Evolutionary conservation across 2,329 filamentous ascomycete species (phyloP).

Genomic region (Ophiostoma populinum): DNA sequence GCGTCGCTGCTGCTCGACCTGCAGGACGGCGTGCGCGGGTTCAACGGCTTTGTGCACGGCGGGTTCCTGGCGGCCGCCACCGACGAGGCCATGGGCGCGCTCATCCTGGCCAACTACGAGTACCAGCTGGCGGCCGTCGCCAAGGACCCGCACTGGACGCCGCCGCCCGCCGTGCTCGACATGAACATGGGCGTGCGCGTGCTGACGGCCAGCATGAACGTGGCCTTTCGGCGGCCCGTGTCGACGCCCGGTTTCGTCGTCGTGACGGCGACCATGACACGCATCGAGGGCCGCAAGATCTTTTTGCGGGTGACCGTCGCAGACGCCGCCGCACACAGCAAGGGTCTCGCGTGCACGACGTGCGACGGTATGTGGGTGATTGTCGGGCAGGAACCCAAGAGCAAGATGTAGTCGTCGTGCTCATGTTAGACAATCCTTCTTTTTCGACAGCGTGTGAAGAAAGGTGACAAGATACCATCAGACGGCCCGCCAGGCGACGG

Average conservation of each 20-base stretch:
- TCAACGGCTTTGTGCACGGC: constrained; percentile 16
- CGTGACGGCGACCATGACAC: constrained; percentile 3
- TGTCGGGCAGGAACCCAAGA: background rate
- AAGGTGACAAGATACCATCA: too few species aligned
- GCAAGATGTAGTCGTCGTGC: constrained; percentile 6
- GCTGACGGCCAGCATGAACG: constrained; percentile 9
- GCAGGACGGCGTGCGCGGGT: constrained; percentile 6
- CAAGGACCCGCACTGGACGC: background rate
- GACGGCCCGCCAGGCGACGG: constrained; percentile 8
- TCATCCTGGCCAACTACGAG: constrained; percentile 13
- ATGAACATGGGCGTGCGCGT: constrained; percentile 1
- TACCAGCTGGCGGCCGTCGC: constrained; percentile 5
- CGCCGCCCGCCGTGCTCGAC: constrained; percentile 1
- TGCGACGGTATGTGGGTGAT: constrained; percentile 10
- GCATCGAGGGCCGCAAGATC: constrained; percentile 10
- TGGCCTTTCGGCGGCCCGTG: constrained; percentile 7
- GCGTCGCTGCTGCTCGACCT: constrained; percentile 13
- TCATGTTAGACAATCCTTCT: too few species aligned
- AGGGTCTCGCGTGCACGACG: constrained; percentile 3
- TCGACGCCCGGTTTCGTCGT: constrained; percentile 2
- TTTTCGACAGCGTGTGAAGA: too few species aligned
- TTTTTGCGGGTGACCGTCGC: constrained; percentile 5
- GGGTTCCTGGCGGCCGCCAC: constrained; percentile 13
- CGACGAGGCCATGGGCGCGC: constrained; percentile 16
- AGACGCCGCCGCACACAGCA: background rate